Base-by-base conservation (phyloP, 2,329 filamentous ascomycete species). In the Sporothrix dimorphospora region DNA sequence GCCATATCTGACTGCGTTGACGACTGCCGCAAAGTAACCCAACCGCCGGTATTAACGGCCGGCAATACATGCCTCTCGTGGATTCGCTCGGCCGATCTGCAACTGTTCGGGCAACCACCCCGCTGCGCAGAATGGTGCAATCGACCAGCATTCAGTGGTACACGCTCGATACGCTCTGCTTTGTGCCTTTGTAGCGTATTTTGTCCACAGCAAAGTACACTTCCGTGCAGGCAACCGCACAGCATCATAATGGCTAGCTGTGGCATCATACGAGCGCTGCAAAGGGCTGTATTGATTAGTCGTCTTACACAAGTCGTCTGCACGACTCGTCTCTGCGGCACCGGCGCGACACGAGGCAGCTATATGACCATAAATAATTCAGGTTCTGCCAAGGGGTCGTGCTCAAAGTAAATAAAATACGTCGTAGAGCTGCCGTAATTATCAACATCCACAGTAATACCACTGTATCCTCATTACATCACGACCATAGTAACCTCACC, bases 11-110 rank as follows among this genome's bases (percentile, higher is more conserved):
- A 55, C 65, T 9, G 1, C 4, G 19, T 24, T 68, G 65, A 68
- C 65, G 65, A 68, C 14, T 53, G 11, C 45, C 47, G 30, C 65
- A 40, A 68, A 16, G 65, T n/a, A 53, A 68, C 65, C 47, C 65
- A 68, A 12, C 42, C 24, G 14, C 61, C 61, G 24, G 42, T 2
- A 49, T 49, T 49, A 30, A n/a, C 5, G 24, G 42, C 42, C 24
- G 63, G 63, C 47, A 19, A 21, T 63, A 63, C 12, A 34, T 19
- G n/a, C 11, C 21, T 24, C 11, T 24, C 11, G n/a, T n/a, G 42
- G 42, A 47, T 12, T 47, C 14, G 42, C 11, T 14, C 16, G n/a
- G n/a, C 19, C n/a, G 57, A 42, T 42, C 57, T 63, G 57, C 57
- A 63, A 14, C 24, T 8, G 12, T 51, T 12, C 42, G 24, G 63